These are phyloP conservation scores for Colletotrichum abscissum DNA, from an alignment of 2,329 filamentous ascomycete genomes.

Conservation along the genomic window DNA sequence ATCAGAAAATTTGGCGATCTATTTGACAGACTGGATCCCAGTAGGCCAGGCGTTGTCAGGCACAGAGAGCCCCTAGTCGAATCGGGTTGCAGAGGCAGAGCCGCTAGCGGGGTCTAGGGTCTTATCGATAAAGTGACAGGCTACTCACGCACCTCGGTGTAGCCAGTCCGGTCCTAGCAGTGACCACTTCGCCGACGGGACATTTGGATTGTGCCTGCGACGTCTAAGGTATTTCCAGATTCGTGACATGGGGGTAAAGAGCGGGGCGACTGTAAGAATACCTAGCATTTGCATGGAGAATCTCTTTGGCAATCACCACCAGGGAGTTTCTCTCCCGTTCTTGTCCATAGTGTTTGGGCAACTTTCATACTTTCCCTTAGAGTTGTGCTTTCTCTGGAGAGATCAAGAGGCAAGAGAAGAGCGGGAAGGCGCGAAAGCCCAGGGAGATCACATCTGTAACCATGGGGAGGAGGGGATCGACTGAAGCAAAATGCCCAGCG, in stretches of 20 bases:
- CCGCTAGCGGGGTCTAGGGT: slow-evolving; percentile 13
- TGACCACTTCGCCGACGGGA: background rate
- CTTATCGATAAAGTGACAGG: slow-evolving; percentile 29
- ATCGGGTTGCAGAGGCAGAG: slow-evolving; percentile 30
- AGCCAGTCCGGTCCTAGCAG: background rate
- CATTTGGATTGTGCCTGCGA: background rate
- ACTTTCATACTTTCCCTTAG: background rate
- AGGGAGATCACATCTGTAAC: background rate
- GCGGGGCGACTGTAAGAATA: background rate
- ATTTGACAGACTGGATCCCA: slow-evolving; percentile 2
- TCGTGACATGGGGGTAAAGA: background rate
- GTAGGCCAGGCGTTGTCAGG: background rate
- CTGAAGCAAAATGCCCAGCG: slow-evolving; percentile 5
- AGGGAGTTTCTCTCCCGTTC: slow-evolving; percentile 1
- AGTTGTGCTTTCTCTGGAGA: background rate
- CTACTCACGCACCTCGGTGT: slow-evolving; percentile 24
- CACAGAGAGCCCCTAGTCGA: slow-evolving; percentile 17
- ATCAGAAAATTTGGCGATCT: slow-evolving; percentile 34
- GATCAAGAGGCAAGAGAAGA: background rate
- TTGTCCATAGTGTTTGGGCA: background rate
- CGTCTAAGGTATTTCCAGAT: background rate
- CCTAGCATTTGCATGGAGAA: slow-evolving; percentile 8
- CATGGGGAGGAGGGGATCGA: background rate
- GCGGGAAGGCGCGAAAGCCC: background rate
- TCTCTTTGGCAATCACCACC: slow-evolving; percentile 3